A percentile compares a stretch with the other conserved stretches of the same genome.
Conservation (phyloP, 139 green algal genomes). For the Chlamydomonas applanata region DNA sequence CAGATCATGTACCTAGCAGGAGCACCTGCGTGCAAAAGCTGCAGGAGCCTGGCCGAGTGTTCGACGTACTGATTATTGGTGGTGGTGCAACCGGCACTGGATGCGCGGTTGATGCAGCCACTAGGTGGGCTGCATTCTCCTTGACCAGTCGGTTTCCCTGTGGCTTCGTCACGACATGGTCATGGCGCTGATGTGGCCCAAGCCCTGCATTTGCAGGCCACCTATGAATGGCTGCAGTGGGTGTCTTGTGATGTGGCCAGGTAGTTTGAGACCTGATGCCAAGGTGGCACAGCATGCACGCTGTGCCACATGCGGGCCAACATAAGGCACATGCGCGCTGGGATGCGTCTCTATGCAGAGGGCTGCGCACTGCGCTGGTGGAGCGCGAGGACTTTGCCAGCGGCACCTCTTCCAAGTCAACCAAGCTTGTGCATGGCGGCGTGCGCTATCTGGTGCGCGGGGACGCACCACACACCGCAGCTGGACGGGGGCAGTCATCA, state of each 20-base stretch:
- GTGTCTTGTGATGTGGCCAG: too few species aligned
- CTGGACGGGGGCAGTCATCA: too few species aligned
- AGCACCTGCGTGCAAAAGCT: constrained; percentile 4
- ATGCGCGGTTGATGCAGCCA: constrained; percentile 87
- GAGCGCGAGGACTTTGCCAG: constrained; percentile 93
- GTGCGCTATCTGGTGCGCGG: constrained; percentile 84
- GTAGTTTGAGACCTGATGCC: too few species aligned
- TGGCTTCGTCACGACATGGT: background rate
- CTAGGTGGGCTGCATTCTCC: constrained; percentile 54
- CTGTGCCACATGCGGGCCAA: background rate
- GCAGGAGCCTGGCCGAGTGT: constrained; percentile 8
- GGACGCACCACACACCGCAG: constrained; percentile 10
- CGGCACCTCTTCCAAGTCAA: constrained; percentile 91
- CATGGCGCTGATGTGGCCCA: too few species aligned
- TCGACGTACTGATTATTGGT: constrained; percentile 91
- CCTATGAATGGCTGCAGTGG: too few species aligned
- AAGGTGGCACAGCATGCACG: constrained; percentile 2
- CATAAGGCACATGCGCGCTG: too few species aligned
- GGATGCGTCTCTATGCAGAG: constrained; percentile 34
- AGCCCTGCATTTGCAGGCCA: too few species aligned
- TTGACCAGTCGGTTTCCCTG: too few species aligned
- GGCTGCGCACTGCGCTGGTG: constrained; percentile 77
- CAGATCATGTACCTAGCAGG: too few species aligned
- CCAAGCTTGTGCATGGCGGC: constrained; percentile 94
- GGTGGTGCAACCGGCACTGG: constrained; percentile 95